Evolutionary conservation across 352 stramenopile species (phyloP), one percentile per base, ranked within the genome.

Genomic region (Phytophthora cryptogea): DNA sequence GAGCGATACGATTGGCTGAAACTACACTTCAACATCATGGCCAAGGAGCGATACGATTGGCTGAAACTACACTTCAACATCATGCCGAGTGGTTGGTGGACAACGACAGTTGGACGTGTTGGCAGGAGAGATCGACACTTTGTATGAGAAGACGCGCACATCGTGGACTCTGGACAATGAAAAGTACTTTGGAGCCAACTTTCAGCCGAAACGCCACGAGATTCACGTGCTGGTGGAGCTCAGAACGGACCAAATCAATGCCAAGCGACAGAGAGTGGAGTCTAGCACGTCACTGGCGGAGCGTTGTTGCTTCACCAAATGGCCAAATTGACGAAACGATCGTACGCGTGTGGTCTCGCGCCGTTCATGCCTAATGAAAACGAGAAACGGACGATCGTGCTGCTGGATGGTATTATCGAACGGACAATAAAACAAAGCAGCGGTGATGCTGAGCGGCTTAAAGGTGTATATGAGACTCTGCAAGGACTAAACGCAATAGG

Each of bases 31-130:
- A 23, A 23, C 20, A 23, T 23, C 20, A 23, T 23, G 20, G 20
- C 2, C 20, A 23, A 23, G 20, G 20, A 23, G 20, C 20, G 1
- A 1, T 23, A 2, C 2, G 20, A 23, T 23, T 23, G 20, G 20
- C 20, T 23, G 20, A 23, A 23, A 23, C 20, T 23, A 23, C 20
- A 23, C 20, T 23, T 1, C 20, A 23, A 23, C 20, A 23, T 23
- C 20, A 23, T 23, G 20, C 1, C 52, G 45, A 14, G 53, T 68
- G 62, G 61, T 5, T 71, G 23, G 59, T 59, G 32, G 31, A 68
- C 45, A 61, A 68, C 28, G 8, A 52, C 14, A 48, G 16, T 8
- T 40, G 45, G 30, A 51, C 43, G 11, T 51, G 4, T 51, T 66
- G 45, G 39, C 23, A 61, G 46, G 51, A 45, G 42, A 40, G 1